These are phyloP conservation scores for Rhodofomes roseus DNA, from an alignment of 1,284 basidiomycete species.

Conservation along the genomic window DNA sequence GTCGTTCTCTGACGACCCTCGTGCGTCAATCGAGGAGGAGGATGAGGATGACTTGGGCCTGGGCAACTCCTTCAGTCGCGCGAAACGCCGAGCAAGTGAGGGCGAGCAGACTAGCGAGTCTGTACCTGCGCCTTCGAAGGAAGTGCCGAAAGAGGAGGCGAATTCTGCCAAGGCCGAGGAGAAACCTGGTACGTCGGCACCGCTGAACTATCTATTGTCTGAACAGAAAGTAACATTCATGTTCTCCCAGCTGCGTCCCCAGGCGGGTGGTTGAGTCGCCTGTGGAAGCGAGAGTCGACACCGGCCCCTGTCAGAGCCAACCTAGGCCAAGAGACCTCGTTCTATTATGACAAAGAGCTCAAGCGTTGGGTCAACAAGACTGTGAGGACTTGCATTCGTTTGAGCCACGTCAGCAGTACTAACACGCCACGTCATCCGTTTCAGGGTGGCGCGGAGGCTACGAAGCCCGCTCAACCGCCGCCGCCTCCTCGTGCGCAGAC, in stretches of 20 bases:
- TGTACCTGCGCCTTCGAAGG: neutral
- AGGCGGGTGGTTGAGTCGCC: conserved; percentile 78
- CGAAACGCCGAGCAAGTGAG: conserved; percentile 12
- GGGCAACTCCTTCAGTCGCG: conserved; percentile 55
- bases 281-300: conserved; percentile 59
- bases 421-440: neutral
- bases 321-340: conserved; percentile 87
- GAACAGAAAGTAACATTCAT: conserved; percentile 8
- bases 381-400: conserved; percentile 38
- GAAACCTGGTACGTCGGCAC: neutral
- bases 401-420: neutral
- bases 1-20: conserved; percentile 12
- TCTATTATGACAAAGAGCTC: conserved; percentile 93
- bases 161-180: neutral
- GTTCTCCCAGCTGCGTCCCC: conserved; percentile 29
- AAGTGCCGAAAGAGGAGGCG: neutral
- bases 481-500: conserved; percentile 78
- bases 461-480: conserved; percentile 48
- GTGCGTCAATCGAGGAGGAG: conserved; percentile 58
- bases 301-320: conserved; percentile 84
- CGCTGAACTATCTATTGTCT: neutral
- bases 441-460: conserved; percentile 50
- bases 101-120: conserved; percentile 12
- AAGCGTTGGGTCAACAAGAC: conserved; percentile 98
- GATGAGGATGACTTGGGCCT: conserved; percentile 88